Conservation (phyloP, 1,284 basidiomycete genomes). For the Ganoderma leucocontextum region DNA sequence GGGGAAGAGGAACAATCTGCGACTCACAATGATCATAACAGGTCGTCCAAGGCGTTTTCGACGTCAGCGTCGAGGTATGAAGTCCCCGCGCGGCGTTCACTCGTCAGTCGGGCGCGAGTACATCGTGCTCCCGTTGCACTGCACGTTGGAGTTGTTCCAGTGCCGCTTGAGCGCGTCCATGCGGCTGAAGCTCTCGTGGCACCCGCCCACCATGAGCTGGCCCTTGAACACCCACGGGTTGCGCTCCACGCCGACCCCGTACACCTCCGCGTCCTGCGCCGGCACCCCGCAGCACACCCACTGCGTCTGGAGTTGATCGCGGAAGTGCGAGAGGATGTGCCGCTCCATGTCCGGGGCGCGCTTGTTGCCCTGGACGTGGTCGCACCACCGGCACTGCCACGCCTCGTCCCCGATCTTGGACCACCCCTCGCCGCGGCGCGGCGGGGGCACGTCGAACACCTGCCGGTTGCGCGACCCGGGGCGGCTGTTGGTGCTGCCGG, state of each 20-base stretch:
- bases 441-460: constrained; percentile 24
- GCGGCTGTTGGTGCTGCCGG: constrained; percentile 17
- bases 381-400: constrained; percentile 34
- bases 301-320: constrained; percentile 18
- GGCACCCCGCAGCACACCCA: constrained; percentile 40
- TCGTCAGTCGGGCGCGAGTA: constrained; percentile 15
- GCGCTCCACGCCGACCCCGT: constrained; percentile 13
- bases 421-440: constrained; percentile 26
- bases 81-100: neutral
- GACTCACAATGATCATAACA: constrained; percentile 16
- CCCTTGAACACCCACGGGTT: constrained; percentile 25
- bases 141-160: constrained; percentile 32
- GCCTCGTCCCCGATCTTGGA: constrained; percentile 24
- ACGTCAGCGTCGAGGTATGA: neutral
- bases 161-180: constrained; percentile 42
- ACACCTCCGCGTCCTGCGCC: constrained; percentile 22
- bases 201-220: constrained; percentile 37
- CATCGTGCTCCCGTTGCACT: constrained; percentile 29
- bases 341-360: constrained; percentile 40
- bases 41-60: constrained; percentile 8
- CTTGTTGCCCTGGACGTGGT: constrained; percentile 34
- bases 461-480: constrained; percentile 30
- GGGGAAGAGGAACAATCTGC: neutral
- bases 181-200: constrained; percentile 36
- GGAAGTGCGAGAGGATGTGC: constrained; percentile 38